Percentiles rank a stretch among this genome's conserved stretches.
Evolutionary conservation across 352 stramenopile species (phyloP).

Genomic region (Phytophthora pluvialis): DNA sequence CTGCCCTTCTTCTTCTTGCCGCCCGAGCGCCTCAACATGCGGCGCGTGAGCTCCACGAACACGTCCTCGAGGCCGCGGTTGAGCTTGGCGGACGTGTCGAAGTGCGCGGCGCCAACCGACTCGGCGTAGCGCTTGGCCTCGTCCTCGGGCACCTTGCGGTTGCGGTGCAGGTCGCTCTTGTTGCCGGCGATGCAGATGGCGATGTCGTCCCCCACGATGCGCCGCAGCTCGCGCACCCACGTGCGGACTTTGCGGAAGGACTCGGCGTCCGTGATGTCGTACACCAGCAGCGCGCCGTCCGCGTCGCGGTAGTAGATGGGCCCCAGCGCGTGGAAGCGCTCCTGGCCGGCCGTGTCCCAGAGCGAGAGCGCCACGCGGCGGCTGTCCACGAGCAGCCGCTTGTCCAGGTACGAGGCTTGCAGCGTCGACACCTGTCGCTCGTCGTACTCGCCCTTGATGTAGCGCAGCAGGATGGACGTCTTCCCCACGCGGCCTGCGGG

Average conservation of each 20-base stretch:
- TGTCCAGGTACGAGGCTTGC: conserved; percentile 94
- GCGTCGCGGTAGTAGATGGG: conserved; percentile 93
- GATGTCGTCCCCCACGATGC: conserved; percentile 92
- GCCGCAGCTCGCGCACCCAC: conserved; percentile 93
- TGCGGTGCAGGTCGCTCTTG: conserved; percentile 92
- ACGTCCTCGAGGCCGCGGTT: conserved; percentile 92
- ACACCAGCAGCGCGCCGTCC: conserved; percentile 89
- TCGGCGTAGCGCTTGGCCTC: conserved; percentile 88
- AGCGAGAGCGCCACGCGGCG: conserved; percentile 81
- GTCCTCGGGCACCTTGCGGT: conserved; percentile 87
- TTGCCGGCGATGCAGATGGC: conserved; percentile 93
- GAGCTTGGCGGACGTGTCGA: conserved; percentile 93
- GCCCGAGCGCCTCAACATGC: conserved; percentile 71
- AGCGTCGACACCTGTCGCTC: conserved; percentile 93
- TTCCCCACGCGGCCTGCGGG: conserved; percentile 92
- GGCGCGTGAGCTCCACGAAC: conserved; percentile 90
- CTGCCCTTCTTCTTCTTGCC: conserved; percentile 85
- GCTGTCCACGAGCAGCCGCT: conserved; percentile 88
- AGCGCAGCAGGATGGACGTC: conserved; percentile 94
- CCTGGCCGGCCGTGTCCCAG: conserved; percentile 90
- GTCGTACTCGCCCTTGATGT: conserved; percentile 94
- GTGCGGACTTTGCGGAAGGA: conserved; percentile 93
- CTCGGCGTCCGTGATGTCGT: conserved; percentile 93
- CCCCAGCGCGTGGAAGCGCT: conserved; percentile 87
- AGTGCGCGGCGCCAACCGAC: conserved; percentile 89